Percentiles rank a stretch among this genome's conserved stretches.
phyloP scores from a whole-genome alignment of 257 asterid species.

The Gynochthodes officinalis region DNA sequence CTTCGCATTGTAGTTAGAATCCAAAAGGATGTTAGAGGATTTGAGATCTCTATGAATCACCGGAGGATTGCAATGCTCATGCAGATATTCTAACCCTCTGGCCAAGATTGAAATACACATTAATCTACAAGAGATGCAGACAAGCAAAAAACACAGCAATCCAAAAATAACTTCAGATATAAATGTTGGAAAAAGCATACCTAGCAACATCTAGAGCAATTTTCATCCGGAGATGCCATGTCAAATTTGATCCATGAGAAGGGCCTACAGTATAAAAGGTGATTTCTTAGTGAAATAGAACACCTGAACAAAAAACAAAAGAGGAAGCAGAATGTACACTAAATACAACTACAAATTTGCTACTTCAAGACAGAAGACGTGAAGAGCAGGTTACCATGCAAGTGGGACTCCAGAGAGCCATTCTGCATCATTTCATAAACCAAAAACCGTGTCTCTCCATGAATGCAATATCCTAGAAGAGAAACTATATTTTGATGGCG shows the following conservation, averaged over 20 bases:
- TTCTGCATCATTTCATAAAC: slow-evolving; percentile 90
- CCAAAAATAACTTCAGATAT: not conserved
- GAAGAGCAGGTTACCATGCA: slow-evolving; percentile 59
- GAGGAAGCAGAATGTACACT: not conserved
- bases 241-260: slow-evolving; percentile 58
- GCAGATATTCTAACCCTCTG: slow-evolving; percentile 90
- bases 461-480: slow-evolving; percentile 78
- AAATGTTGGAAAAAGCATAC: slow-evolving; percentile 27
- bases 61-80: slow-evolving; percentile 80
- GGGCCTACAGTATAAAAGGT: slow-evolving; percentile 42
- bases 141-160: not conserved
- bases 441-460: slow-evolving; percentile 61
- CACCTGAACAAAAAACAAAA: not conserved
- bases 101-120: slow-evolving; percentile 6
- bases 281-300: not conserved
- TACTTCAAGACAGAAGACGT: not conserved
- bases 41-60: slow-evolving; percentile 91
- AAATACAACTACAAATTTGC: not conserved
- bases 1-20: slow-evolving; percentile 80
- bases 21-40: slow-evolving; percentile 82
- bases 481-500: slow-evolving; percentile 79
- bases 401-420: slow-evolving; percentile 68
- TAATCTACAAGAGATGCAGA: slow-evolving; percentile 1
- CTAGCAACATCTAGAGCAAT: slow-evolving; percentile 93
- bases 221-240: slow-evolving; percentile 90